Base-by-base conservation (phyloP, 164 flowering plant genomes). In the Buxus sempervirens region DNA sequence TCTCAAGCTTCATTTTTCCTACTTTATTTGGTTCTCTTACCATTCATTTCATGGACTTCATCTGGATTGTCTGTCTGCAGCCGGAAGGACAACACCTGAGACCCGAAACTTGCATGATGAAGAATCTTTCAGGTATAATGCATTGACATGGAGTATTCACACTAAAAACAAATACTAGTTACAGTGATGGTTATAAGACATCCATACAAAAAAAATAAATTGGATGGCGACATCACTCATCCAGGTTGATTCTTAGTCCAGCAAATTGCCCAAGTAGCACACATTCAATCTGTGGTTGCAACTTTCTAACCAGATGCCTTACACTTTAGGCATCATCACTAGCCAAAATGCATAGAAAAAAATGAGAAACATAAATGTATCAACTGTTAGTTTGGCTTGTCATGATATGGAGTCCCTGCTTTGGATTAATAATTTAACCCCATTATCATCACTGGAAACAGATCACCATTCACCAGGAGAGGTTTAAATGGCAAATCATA, bases 381-480 rank as follows among this genome's bases (percentile, higher is more conserved):
- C 5, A 32, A 3, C 38, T 32, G 38, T 32, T 45, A 15, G 51
- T 10, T 45, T 45, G 18, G 18, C 27, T 58, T 58, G n/a, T 38
- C 16, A 58, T 58, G 24, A 24, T 24, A 18, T 56, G 32, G 13
- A 56, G 38, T 7, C 26, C 23, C 60, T 19, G 25, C 15, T 9
- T 23, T 26, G 51, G 28, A 13, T 15, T 26, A 56, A 58, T 55
- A 20, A 28, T 48, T 65, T 72, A 13, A 66, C 24, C 21, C 13
- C 45, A 24, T 70, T 23, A 53, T 54, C 45, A 51, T 27, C 18
- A 36, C 9, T 28, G 9, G 58, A 65, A 74, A 54, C 81, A 84
- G 88, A 81, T 80, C 85, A 27, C 82, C 84, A 18, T 76, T 77
- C 42, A 22, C 26, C 22, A 72, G 80, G 49, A 76, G 76, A 65